phyloP scores from a whole-genome alignment of 2,329 filamentous ascomycete species.

The Scedosporium dehoogii region DNA sequence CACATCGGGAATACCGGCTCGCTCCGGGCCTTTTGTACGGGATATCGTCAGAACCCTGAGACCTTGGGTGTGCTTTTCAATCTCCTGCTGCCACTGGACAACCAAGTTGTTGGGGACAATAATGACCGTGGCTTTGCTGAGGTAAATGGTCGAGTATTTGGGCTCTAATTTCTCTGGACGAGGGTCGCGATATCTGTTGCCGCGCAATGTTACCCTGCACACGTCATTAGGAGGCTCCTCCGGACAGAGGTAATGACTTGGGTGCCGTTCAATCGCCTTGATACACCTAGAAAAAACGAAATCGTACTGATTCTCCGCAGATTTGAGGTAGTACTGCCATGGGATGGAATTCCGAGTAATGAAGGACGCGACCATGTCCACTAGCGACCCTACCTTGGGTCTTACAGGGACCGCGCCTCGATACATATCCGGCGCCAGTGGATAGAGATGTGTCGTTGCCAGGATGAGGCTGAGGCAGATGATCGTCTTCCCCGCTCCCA shows the following conservation, averaged over 20 bases:
- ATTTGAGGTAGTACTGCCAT: conserved; percentile 57
- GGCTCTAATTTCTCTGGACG: background rate
- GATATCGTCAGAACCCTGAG: conserved; percentile 54
- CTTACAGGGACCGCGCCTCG: conserved; percentile 28
- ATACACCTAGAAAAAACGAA: conserved; percentile 45
- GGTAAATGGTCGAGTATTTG: conserved; percentile 34
- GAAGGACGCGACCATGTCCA: conserved; percentile 66
- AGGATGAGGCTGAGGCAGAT: conserved; percentile 73
- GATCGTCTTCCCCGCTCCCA: conserved; percentile 78
- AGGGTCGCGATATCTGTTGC: background rate
- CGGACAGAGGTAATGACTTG: conserved; percentile 48
- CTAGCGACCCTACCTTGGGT: conserved; percentile 48
- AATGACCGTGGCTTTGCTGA: conserved; percentile 63
- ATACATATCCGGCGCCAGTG: conserved; percentile 55
- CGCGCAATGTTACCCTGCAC: conserved; percentile 1
- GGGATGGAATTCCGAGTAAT: conserved; percentile 58
- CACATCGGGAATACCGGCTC: conserved; percentile 39
- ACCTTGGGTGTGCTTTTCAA: conserved; percentile 62
- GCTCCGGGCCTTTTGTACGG: conserved; percentile 30
- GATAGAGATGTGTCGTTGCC: conserved; percentile 60
- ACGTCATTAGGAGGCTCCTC: conserved; percentile 23
- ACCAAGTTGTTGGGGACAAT: conserved; percentile 77
- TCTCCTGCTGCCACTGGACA: conserved; percentile 75
- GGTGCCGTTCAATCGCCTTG: conserved; percentile 45
- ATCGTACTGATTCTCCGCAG: conserved; percentile 31